Conservation (phyloP, 169 alveolate genomes). For the Eimeria maxima region DNA sequence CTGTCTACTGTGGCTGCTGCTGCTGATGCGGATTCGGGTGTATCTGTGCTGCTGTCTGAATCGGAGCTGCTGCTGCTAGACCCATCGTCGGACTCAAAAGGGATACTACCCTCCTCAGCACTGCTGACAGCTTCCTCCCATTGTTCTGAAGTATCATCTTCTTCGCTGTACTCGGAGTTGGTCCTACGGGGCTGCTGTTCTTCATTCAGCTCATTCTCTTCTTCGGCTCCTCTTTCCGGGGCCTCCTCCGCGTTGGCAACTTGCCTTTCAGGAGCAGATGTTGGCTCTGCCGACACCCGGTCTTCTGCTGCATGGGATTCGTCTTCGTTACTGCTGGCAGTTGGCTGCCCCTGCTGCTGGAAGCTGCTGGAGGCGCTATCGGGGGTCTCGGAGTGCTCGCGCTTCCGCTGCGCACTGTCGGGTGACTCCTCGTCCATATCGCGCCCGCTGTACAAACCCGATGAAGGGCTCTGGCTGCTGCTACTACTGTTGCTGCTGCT, state of each 20-base stretch:
- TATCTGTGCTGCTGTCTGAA: not conserved
- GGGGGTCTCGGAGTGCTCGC: not conserved
- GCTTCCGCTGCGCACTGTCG: not conserved
- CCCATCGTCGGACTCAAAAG: conserved; percentile 3
- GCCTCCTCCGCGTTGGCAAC: too few species aligned
- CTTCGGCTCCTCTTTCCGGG: not conserved
- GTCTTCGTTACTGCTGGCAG: not conserved
- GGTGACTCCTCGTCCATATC: conserved; percentile 5
- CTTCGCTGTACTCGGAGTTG: conserved; percentile 16
- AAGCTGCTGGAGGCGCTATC: not conserved
- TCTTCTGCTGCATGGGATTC: not conserved
- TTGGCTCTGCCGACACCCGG: not conserved
- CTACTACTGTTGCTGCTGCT: not conserved
- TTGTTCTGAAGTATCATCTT: not conserved
- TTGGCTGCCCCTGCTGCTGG: conserved; percentile 1
- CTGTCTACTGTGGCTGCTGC: not conserved
- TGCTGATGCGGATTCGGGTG: not conserved
- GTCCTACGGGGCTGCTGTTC: not conserved
- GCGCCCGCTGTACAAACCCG: not conserved
- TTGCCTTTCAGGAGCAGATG: not conserved
- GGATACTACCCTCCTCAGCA: not conserved
- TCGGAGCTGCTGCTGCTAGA: not conserved
- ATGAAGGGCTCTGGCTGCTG: not conserved
- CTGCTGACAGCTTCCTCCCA: not conserved
- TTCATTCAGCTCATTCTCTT: not conserved